A percentile compares a stretch with the other conserved stretches of the same genome.
These are phyloP conservation scores for Rhizopogon rudus DNA, from an alignment of 768 basidiomycete species.

Conservation along the genomic window DNA sequence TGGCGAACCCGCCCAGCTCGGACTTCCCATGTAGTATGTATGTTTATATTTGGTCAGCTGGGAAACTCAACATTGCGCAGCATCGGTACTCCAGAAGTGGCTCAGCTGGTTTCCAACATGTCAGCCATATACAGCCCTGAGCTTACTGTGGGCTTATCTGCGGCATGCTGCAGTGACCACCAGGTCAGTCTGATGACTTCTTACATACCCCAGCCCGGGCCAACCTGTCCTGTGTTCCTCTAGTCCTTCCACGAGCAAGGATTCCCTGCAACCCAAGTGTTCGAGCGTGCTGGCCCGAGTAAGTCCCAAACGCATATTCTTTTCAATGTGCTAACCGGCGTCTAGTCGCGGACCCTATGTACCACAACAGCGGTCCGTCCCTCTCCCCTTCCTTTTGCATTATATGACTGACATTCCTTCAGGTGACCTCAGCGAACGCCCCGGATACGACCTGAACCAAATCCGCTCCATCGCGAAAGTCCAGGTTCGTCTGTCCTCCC, in stretches of 20 bases:
- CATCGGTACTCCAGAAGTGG: conserved; percentile 74
- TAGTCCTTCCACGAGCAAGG: conserved; percentile 81
- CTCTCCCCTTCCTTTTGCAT: not conserved
- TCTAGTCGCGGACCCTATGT: conserved; percentile 82
- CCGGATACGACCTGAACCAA: conserved; percentile 81
- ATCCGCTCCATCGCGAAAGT: conserved; percentile 83
- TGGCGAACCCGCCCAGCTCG: conserved; percentile 79
- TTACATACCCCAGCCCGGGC: not conserved
- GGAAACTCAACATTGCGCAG: conserved; percentile 30
- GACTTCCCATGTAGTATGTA: conserved; percentile 65
- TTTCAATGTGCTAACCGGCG: not conserved
- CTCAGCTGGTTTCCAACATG: conserved; percentile 69
- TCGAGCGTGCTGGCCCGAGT: conserved; percentile 80
- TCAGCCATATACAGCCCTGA: conserved; percentile 81
- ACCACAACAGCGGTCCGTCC: conserved; percentile 70
- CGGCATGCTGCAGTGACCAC: conserved; percentile 91
- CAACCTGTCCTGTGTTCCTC: conserved; percentile 1
- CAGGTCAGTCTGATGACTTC: conserved; percentile 41
- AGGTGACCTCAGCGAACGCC: conserved; percentile 77
- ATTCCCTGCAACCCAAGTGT: conserved; percentile 82
- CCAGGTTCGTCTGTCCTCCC: conserved; percentile 44
- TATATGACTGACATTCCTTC: conserved; percentile 1
- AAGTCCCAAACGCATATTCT: conserved; percentile 14
- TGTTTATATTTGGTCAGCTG: not conserved
- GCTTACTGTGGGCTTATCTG: conserved; percentile 60